Conservation (phyloP, 352 stramenopile genomes). For the Pythium insidiosum region DNA sequence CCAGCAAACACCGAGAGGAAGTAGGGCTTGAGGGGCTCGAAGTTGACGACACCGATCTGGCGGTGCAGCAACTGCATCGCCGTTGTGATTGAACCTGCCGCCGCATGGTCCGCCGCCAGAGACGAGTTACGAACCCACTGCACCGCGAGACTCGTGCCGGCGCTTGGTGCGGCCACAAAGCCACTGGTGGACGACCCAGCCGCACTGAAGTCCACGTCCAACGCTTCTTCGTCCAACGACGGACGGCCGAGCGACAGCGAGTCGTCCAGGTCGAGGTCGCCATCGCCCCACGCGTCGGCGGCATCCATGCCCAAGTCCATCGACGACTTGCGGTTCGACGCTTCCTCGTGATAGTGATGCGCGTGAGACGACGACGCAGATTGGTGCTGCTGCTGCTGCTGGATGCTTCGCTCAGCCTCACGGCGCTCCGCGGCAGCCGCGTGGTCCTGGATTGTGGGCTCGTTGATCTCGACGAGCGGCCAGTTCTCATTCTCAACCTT, state of each 20-base stretch:
- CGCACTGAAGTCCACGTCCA: constrained; percentile 50
- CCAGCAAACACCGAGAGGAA: constrained; percentile 86
- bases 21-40: constrained; percentile 90
- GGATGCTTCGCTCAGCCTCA: constrained; percentile 57
- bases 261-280: constrained; percentile 83
- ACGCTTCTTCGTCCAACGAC: constrained; percentile 36
- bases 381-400: constrained; percentile 38
- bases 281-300: constrained; percentile 74
- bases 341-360: constrained; percentile 28
- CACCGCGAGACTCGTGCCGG: constrained; percentile 82
- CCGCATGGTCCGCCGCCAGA: constrained; percentile 96
- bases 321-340: constrained; percentile 41
- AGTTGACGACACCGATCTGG: constrained; percentile 98
- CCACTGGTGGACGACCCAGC: constrained; percentile 17
- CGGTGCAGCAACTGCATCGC: constrained; percentile 98
- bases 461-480: constrained; percentile 95
- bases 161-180: constrained; percentile 89
- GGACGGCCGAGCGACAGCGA: constrained; percentile 41
- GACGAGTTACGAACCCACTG: constrained; percentile 96
- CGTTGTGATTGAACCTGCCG: constrained; percentile 93
- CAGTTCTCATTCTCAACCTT: constrained; percentile 94
- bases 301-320: constrained; percentile 71
- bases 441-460: constrained; percentile 81
- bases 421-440: constrained; percentile 72
- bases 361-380: constrained; percentile 11